Evolutionary conservation across 768 basidiomycete genomes (phyloP).

Genomic region (Cystofilobasidium ferigula): DNA sequence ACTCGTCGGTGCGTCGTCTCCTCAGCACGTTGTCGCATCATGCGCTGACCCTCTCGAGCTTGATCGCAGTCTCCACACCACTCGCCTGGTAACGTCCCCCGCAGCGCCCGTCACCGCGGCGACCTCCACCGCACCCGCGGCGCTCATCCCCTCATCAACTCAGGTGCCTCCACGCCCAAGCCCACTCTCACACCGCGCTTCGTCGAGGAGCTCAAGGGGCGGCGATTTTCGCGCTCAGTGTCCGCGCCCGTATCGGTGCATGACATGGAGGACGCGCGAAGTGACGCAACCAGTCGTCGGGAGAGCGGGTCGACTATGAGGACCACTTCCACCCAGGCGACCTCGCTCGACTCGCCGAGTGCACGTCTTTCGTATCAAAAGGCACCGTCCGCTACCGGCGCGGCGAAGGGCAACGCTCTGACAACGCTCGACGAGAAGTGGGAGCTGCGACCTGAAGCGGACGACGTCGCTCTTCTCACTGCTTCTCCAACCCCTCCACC

Average conservation of each 20-base stretch:
- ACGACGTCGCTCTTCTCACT: not conserved
- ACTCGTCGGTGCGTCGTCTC: slow-evolving; percentile 38
- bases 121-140: slow-evolving; percentile 26
- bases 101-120: slow-evolving; percentile 30
- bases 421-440: not conserved
- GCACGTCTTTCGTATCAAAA: not conserved
- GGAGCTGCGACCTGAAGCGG: not conserved
- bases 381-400: not conserved
- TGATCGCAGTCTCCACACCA: slow-evolving; percentile 29
- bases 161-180: slow-evolving; percentile 24
- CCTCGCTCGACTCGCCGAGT: slow-evolving; percentile 46
- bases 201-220: slow-evolving; percentile 33
- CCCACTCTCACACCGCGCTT: slow-evolving; percentile 35
- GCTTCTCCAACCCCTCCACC: not conserved
- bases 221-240: slow-evolving; percentile 33
- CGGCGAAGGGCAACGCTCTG: not conserved
- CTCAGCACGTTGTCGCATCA: not conserved
- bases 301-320: slow-evolving; percentile 45
- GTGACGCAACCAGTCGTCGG: slow-evolving; percentile 44
- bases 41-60: not conserved
- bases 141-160: slow-evolving; percentile 33
- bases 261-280: slow-evolving; percentile 45
- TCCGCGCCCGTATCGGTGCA: slow-evolving; percentile 30
- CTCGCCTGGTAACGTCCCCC: slow-evolving; percentile 26
- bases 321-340: slow-evolving; percentile 50